Base-by-base conservation (phyloP, 1,284 basidiomycete genomes). In the Bjerkandera adusta region DNA sequence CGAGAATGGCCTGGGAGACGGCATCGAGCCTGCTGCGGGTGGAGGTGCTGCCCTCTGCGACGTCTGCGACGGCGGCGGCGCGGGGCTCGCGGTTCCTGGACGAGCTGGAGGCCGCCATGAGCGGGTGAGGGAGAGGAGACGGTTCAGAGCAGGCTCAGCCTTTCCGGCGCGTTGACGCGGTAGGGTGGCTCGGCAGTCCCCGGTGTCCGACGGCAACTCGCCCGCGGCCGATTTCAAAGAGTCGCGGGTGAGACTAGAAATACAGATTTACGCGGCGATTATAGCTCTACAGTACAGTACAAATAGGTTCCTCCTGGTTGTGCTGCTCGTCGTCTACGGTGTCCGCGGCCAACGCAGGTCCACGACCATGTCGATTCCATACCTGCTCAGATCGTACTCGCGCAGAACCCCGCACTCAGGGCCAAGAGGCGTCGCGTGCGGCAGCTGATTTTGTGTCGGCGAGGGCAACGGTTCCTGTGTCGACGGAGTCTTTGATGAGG, bases 371-470 rank as follows among this genome's bases (percentile, higher is more conserved):
- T 79, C 79, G 35, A 89, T 68, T 7, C 88, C 88, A 62, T 83
- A 81, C n/a, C 75, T 72, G 25, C 79, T 76, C 52, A 90, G 63
- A 59, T 89, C 85, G 56, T 86, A 81, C 59, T 85, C 79, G 52
- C 68, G 69, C 13, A 20, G 26, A 77, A 18, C n/a, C 27, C 27
- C 27, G n/a, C n/a, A 30, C 8, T n/a, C n/a, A n/a, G n/a, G 8
- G n/a, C 27, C n/a, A n/a, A n/a, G n/a, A n/a, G n/a, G n/a, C n/a
- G n/a, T n/a, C n/a, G n/a, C n/a, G n/a, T n/a, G n/a, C 27, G 27
- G 27, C 27, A 30, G 27, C 8, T 30, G 27, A 30, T 30, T 8
- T 30, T 30, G 36, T n/a, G 5, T 16, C 20, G 16, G 36, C 8
- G 36, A 16, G 20, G 12, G 41, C 25, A 13, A 32, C n/a, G 29